Percentiles rank a stretch among this genome's conserved stretches.
Evolutionary conservation across 83 land plant species (phyloP).

Genomic region (Picea mariana): DNA sequence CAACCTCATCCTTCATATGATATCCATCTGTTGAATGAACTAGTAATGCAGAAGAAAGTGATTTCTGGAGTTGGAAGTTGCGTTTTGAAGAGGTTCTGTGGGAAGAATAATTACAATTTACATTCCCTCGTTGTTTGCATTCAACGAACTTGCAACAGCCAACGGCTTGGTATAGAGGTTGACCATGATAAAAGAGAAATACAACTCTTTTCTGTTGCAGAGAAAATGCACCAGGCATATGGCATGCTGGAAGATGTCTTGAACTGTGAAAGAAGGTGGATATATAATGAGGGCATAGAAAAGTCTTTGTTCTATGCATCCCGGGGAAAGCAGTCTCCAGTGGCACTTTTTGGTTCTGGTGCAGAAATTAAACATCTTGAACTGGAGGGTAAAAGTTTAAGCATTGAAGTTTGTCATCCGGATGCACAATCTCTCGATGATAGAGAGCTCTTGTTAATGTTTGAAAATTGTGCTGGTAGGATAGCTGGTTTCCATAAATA

Average conservation of each 20-base stretch:
- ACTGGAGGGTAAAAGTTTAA: constrained; percentile 54
- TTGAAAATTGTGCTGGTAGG: constrained; percentile 42
- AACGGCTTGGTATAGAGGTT: constrained; percentile 47
- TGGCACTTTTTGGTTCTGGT: too few species aligned
- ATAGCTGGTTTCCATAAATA: constrained; percentile 47
- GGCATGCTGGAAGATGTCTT: constrained; percentile 33
- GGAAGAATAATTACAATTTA: too few species aligned
- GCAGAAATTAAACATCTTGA: too few species aligned
- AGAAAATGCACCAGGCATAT: constrained; percentile 37
- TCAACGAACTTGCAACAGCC: constrained; percentile 26
- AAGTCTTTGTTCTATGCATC: too few species aligned
- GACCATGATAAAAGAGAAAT: constrained; percentile 46
- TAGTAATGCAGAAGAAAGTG: too few species aligned
- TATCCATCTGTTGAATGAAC: too few species aligned
- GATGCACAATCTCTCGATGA: constrained; percentile 38
- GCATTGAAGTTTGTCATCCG: constrained; percentile 55
- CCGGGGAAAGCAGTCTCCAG: too few species aligned
- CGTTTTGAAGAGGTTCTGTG: too few species aligned
- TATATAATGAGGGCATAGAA: too few species aligned
- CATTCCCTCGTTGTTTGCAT: constrained; percentile 26
- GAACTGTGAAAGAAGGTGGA: constrained; percentile 41
- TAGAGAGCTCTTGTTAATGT: constrained; percentile 48
- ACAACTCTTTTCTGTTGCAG: constrained; percentile 34
- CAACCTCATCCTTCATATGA: too few species aligned
- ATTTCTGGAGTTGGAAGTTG: too few species aligned